A percentile compares a stretch with the other conserved stretches of the same genome.
Conservation (phyloP, 2,329 filamentous ascomycete species). For the Cytospora piceicola region DNA sequence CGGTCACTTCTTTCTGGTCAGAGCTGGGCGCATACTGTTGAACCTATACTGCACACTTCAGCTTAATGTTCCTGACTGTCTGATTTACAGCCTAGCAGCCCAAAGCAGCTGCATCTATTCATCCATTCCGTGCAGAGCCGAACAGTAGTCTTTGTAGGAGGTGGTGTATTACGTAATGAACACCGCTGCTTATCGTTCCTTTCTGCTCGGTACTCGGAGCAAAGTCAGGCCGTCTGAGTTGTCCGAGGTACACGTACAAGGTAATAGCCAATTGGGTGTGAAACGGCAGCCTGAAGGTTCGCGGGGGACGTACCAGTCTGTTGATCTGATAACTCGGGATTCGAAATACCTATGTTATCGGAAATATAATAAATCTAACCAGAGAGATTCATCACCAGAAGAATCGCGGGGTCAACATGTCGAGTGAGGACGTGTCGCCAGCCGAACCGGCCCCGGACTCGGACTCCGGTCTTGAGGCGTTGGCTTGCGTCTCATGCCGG, state of each 20-base stretch:
- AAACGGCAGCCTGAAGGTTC: constrained; percentile 1
- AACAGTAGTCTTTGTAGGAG: neutral
- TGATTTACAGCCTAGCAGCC: neutral
- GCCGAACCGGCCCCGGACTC: constrained; percentile 26
- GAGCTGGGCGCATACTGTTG: neutral
- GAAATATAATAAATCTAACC: neutral
- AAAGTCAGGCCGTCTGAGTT: constrained; percentile 33
- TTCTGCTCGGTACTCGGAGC: constrained; percentile 31
- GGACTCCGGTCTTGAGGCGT: constrained; percentile 44
- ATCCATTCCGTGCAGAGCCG: neutral
- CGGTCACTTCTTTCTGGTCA: neutral
- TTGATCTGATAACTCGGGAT: neutral
- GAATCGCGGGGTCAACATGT: constrained; percentile 28
- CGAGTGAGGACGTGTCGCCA: constrained; percentile 27
- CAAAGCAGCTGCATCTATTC: neutral
- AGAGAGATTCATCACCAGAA: neutral
- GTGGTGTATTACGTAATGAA: constrained; percentile 20
- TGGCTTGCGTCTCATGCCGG: constrained; percentile 84
- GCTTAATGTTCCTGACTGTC: neutral
- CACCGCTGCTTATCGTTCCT: neutral
- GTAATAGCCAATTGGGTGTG: neutral
- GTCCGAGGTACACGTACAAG: constrained; percentile 28
- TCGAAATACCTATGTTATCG: neutral
- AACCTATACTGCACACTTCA: too few relatives aligned
- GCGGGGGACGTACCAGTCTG: neutral